phyloP scores from a whole-genome alignment of 1,139 yeast genomes.

The Taphrina flavorubra region DNA sequence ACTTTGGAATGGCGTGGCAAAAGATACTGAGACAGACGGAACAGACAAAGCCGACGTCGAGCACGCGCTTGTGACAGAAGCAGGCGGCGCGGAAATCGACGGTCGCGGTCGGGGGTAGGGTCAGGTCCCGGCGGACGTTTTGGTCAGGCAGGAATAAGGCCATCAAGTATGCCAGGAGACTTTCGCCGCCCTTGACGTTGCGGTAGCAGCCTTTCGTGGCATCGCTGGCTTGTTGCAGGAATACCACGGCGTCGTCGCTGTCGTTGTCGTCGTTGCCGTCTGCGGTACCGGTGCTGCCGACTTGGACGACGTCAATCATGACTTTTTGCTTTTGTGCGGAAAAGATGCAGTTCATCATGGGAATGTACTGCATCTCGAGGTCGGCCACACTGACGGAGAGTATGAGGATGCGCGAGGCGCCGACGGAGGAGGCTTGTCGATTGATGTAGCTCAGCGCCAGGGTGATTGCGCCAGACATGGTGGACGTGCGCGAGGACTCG shows the following conservation, averaged over 20 bases:
- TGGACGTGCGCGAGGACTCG: slow-evolving; percentile 53
- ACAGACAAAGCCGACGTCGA: slow-evolving; percentile 93
- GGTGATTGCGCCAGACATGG: slow-evolving; percentile 79
- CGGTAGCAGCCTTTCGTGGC: slow-evolving; percentile 91
- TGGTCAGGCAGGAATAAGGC: slow-evolving; percentile 83
- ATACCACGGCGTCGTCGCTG: slow-evolving; percentile 62
- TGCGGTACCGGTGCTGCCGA: slow-evolving; percentile 57
- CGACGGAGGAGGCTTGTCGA: slow-evolving; percentile 59
- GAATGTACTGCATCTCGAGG: slow-evolving; percentile 79
- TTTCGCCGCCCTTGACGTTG: slow-evolving; percentile 60
- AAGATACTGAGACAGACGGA: slow-evolving; percentile 84
- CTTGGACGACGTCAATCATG: slow-evolving; percentile 86
- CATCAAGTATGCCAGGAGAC: slow-evolving; percentile 15
- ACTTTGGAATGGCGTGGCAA: slow-evolving; percentile 56
- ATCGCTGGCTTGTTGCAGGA: slow-evolving; percentile 93
- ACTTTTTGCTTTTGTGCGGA: slow-evolving; percentile 93
- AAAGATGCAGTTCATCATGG: slow-evolving; percentile 94
- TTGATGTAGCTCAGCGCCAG: slow-evolving; percentile 80
- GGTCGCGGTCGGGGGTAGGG: slow-evolving; percentile 81
- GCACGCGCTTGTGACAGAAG: slow-evolving; percentile 82
- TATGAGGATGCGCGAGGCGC: slow-evolving; percentile 69
- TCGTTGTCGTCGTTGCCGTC: too few species aligned
- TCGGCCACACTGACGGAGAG: slow-evolving; percentile 74
- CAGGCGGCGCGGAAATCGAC: slow-evolving; percentile 96
- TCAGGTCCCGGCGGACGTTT: slow-evolving; percentile 70